Base-by-base conservation (phyloP, 441 rosid species). In the Codiaeum variegatum region DNA sequence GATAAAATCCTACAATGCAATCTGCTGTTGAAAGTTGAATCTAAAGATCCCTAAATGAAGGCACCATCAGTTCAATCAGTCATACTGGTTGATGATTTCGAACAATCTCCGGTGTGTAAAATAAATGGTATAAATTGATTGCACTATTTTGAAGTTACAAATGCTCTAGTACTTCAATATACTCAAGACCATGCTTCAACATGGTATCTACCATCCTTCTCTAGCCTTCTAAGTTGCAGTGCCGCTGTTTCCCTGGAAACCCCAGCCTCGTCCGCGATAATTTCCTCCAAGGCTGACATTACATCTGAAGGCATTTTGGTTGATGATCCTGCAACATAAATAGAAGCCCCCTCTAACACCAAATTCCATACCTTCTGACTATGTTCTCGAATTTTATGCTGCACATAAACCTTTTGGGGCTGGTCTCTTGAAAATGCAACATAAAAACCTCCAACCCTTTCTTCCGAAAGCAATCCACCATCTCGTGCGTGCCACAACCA, bases 151-250 rank as follows among this genome's bases (percentile, higher is more conserved):
- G 8, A 16, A 36, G 42, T 42, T 62, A 38, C 42, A 38, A 15
- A 21, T 68, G 31, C 16, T n/a, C 55, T 64, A 15, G 62, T 67
- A 67, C 62, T 19, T 38, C 69, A 36, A 13, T 16, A 46, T 9
- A 49, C 63, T 88, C 85, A 95, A 65, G 95, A 87, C 99, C 99
- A 93, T 71, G 97, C 96, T 86, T 95, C 97, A 67, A 95, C 95
- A 83, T 88, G 88, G 85, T 93, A 91, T 71, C 80, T 90, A n/a
- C 98, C 91, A 16, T 85, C 89, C 74, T 78, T 95, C 79, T 95
- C 93, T 81, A 91, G 56, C 71, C 86, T 88, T 82, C 86, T 85
- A 26, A 95, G 85, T 88, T 81, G 86, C 78, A 75, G 71, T 21
- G 52, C 85, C 18, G 94, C 95, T 23, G 81, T 67, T 70, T 86